Percentiles rank a stretch among this genome's conserved stretches.
phyloP scores from a whole-genome alignment of 768 basidiomycete genomes.

The Mycena vitilis region DNA sequence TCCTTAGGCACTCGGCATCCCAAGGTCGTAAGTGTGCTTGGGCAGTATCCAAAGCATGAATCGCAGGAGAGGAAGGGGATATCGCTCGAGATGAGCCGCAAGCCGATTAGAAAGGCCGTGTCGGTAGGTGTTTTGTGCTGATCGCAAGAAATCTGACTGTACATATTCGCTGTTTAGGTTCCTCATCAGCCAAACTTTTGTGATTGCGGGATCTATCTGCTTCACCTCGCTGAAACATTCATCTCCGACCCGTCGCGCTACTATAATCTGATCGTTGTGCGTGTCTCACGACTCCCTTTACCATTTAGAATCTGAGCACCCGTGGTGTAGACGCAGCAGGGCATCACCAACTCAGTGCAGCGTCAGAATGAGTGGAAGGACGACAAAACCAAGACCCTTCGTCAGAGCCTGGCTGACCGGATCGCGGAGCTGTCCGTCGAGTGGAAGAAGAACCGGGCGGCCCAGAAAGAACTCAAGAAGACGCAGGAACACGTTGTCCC shows the following conservation, averaged over 20 bases:
- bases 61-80: slow-evolving; percentile 76
- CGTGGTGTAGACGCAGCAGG: slow-evolving; percentile 19
- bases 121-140: slow-evolving; percentile 52
- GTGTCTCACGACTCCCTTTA: slow-evolving; percentile 20
- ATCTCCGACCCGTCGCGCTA: slow-evolving; percentile 70
- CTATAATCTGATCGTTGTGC: slow-evolving; percentile 61
- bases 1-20: slow-evolving; percentile 84
- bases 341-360: slow-evolving; percentile 35
- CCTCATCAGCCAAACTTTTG: slow-evolving; percentile 90
- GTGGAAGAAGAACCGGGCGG: slow-evolving; percentile 61
- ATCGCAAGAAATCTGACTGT: neutral
- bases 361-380: slow-evolving; percentile 57
- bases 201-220: slow-evolving; percentile 93
- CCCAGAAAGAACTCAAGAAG: slow-evolving; percentile 53
- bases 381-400: slow-evolving; percentile 55
- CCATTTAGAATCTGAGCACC: neutral
- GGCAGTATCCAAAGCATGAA: slow-evolving; percentile 78
- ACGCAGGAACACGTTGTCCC: slow-evolving; percentile 46
- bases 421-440: slow-evolving; percentile 63
- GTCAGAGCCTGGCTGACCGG: slow-evolving; percentile 55
- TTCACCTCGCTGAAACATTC: slow-evolving; percentile 88
- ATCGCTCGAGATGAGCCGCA: slow-evolving; percentile 44
- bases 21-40: slow-evolving; percentile 69
- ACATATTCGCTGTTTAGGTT: slow-evolving; percentile 65
- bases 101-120: slow-evolving; percentile 61